These are phyloP conservation scores for Paxillus rubicundulus DNA, from an alignment of 768 basidiomycete genomes.

Conservation along the genomic window DNA sequence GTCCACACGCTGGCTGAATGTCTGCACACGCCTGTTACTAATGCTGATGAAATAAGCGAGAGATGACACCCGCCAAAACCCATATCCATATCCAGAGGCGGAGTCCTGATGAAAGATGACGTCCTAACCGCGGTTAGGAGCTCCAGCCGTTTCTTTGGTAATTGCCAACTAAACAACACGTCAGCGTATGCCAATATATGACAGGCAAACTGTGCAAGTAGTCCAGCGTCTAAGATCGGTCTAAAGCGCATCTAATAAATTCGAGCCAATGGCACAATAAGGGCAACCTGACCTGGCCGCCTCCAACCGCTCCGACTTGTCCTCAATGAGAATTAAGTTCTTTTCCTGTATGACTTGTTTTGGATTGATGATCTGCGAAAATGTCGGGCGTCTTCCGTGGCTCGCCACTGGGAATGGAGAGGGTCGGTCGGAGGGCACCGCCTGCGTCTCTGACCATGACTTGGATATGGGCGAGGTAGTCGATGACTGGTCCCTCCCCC, in stretches of 20 bases:
- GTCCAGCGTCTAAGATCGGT: conserved; percentile 15
- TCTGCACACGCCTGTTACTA: conserved; percentile 31
- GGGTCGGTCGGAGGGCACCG: conserved; percentile 25
- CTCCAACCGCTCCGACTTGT: conserved; percentile 17
- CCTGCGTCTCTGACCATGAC: conserved; percentile 55
- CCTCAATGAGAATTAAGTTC: conserved; percentile 38
- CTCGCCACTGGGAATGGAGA: conserved; percentile 45
- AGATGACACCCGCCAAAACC: conserved; percentile 27
- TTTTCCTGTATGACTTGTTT: conserved; percentile 32
- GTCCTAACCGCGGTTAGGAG: conserved; percentile 62
- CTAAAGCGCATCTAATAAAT: conserved; percentile 3
- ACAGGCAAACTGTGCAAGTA: conserved; percentile 41
- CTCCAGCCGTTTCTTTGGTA: conserved; percentile 68
- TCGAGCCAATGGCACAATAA: background rate
- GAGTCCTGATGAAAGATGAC: conserved; percentile 22
- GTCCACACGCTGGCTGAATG: conserved; percentile 45
- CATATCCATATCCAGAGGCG: conserved; percentile 34
- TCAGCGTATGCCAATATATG: conserved; percentile 77
- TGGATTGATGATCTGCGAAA: conserved; percentile 40
- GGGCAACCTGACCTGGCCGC: conserved; percentile 9
- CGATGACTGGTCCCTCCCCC: conserved; percentile 26
- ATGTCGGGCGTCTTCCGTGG: conserved; percentile 37
- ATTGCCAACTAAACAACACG: conserved; percentile 68
- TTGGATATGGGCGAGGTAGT: conserved; percentile 41
- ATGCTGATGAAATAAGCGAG: conserved; percentile 4